Base-by-base conservation (phyloP, 768 basidiomycete genomes). In the Mycena kentingensis region DNA sequence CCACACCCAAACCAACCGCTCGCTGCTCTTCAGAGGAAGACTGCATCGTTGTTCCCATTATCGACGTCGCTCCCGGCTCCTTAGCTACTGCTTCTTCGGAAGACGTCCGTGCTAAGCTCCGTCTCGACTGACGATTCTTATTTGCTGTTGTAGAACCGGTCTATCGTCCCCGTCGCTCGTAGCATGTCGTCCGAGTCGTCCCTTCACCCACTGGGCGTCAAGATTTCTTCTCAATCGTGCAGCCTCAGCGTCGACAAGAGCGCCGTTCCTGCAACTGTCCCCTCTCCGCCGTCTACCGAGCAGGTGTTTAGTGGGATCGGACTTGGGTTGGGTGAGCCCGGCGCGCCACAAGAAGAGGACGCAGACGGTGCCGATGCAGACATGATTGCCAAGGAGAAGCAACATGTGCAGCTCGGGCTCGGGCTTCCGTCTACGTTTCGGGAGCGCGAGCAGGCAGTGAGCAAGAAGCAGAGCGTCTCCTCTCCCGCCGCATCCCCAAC, bases 41-140 rank as follows among this genome's bases (percentile, higher is more conserved):
- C 35, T 31, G n/a, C 13, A 48, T 7, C 1, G 10, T 45, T 28
- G 35, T 45, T 19, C 51, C 56, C 13, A 46, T 39, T 21, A 32
- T n/a, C 19, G 46, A 38, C 18, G 51, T 49, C 28, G 43, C 48
- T n/a, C 53, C 51, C 24, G 29, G 42, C 2, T 46, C 45, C 13
- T 11, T 47, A 44, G 24, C 24, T 15, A 21, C 10, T 21, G 21
- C 42, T 5, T 47, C 45, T 22, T 18, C 36, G 2, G 29, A 4
- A 6, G 15, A 26, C 34, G 39, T 31, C 32, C n/a, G n/a, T n/a
- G n/a, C n/a, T n/a, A 27, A n/a, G 16, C 15, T 4, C 2, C 24
- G 21, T 26, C 19, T 15, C 42, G 28, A 10, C 24, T 26, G 22
- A 19, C 53, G 36, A 15, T 37, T n/a, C n/a, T 29, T 35, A 26